Base-by-base conservation (phyloP, 345 rosid genomes). In the Salix udensis region DNA sequence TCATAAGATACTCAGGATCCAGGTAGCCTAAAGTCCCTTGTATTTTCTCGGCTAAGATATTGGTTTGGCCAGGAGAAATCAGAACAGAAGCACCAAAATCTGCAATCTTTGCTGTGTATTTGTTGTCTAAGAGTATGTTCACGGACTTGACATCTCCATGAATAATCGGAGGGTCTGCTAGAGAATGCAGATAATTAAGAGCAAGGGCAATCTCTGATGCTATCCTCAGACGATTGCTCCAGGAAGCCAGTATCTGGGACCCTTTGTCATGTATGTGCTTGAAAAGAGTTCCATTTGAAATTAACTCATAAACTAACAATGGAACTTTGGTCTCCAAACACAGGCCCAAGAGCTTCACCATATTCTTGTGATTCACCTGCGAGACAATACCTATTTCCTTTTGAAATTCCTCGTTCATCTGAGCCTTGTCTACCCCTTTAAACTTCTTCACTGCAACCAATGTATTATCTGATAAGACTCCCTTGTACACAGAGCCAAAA, bases 71-170 rank as follows among this genome's bases (percentile, higher is more conserved):
- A 5, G 72, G 37, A 0, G 82, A 81, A 19, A 83, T 64, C 19
- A 85, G 31, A 14, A 79, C 82, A 0, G 85, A 85, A 66, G 83
- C 81, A 18, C 85, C 85, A 15, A 85, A 85, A 77, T 85, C 85
- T 15, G 85, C 55, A 0, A 85, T 80, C 36, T 85, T 85, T 4
- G 82, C 82, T n/a, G 73, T 68, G n/a, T 40, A 72, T 2, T 77
- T 71, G 0, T 76, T 79, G 18, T 84, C 87, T 46, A 84, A 26
- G 4, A 81, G 87, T 23, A 84, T 82, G 82, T 84, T 79, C 14
- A 37, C 24, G 5, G 83, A 72, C 78, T 82, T 85, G 40, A 85
- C 26, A 66, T 82, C 85, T 37, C 85, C 81, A 7, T 85, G 87
- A 26, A 85, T 85, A 34, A 82, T 75, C 1, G 87, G 80, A 19